phyloP scores from a whole-genome alignment of 1,284 basidiomycete species.

The Ganoderma lucidum region DNA sequence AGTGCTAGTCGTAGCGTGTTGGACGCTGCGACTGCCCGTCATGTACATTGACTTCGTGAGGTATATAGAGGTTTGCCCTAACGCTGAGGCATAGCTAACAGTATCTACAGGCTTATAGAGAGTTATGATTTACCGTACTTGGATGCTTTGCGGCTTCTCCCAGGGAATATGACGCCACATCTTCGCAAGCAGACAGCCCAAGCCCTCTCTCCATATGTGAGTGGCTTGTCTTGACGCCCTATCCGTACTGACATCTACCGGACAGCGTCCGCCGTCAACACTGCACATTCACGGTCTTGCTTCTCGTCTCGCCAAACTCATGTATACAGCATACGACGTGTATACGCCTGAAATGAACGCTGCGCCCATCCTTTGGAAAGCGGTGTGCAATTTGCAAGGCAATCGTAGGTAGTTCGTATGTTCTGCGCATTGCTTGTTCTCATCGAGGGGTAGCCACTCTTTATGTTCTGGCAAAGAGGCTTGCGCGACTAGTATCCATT shows the following conservation, averaged over 20 bases:
- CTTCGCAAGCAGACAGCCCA: constrained; percentile 73
- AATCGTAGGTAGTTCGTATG: constrained; percentile 65
- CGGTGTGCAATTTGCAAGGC: constrained; percentile 73
- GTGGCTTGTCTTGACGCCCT: constrained; percentile 35
- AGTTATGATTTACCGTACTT: constrained; percentile 84
- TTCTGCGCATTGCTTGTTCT: background rate
- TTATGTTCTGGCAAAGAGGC: constrained; percentile 67
- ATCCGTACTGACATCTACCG: background rate
- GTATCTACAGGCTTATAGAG: constrained; percentile 67
- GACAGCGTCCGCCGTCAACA: constrained; percentile 69
- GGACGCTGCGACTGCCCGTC: constrained; percentile 80
- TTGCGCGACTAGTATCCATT: constrained; percentile 65
- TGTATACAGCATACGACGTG: constrained; percentile 65
- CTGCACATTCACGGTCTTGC: constrained; percentile 65
- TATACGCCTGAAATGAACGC: constrained; percentile 81
- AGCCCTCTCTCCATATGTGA: constrained; percentile 75
- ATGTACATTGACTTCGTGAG: constrained; percentile 77
- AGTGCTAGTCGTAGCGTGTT: constrained; percentile 76
- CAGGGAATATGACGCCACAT: constrained; percentile 68
- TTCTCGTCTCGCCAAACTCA: constrained; percentile 65
- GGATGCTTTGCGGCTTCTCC: constrained; percentile 73
- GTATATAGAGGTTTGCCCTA: constrained; percentile 46
- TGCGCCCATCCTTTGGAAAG: constrained; percentile 84
- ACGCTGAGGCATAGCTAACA: background rate
- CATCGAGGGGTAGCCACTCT: constrained; percentile 57